These are phyloP conservation scores for Escallonia rubra DNA, from an alignment of 129 eudicot species.

Conservation along the genomic window DNA sequence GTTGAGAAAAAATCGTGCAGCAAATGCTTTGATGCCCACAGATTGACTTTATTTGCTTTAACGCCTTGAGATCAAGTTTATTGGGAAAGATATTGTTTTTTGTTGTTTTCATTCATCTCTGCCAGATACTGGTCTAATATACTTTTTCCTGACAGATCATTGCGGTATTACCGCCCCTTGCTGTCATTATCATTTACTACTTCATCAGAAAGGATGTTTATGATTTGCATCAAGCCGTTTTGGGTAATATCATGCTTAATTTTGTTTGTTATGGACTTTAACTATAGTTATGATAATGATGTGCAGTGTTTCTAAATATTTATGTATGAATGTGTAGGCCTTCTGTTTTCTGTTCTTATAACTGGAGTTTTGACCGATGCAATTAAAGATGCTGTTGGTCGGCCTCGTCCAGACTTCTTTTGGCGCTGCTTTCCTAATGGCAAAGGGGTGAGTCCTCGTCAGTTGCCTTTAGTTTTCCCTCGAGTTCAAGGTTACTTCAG, in stretches of 20 bases:
- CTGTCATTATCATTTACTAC: conserved; percentile 52
- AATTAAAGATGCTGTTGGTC: conserved; percentile 89
- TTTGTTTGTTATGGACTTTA: not conserved
- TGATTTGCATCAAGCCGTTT: conserved; percentile 77
- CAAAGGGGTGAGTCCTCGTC: conserved; percentile 48
- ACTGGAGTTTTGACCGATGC: conserved; percentile 81
- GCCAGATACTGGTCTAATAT: not conserved
- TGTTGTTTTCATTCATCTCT: conserved; percentile 6
- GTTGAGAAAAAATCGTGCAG: not conserved
- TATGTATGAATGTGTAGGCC: conserved; percentile 35
- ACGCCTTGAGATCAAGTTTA: not conserved
- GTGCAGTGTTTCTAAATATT: conserved; percentile 6
- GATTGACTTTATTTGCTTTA: no score
- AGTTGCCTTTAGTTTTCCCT: conserved; percentile 1
- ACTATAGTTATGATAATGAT: no score
- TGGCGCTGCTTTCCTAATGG: conserved; percentile 95
- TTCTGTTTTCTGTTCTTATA: conserved; percentile 66
- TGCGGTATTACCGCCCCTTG: conserved; percentile 55
- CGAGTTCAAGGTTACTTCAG: not conserved
- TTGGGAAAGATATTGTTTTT: conserved; percentile 4
- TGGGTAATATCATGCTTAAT: conserved; percentile 34
- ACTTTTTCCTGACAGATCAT: conserved; percentile 29
- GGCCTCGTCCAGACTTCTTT: conserved; percentile 93
- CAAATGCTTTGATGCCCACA: conserved; percentile 2
- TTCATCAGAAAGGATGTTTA: conserved; percentile 59